phyloP scores from a whole-genome alignment of 2,329 filamentous ascomycete species.

The Penicillium sp. region DNA sequence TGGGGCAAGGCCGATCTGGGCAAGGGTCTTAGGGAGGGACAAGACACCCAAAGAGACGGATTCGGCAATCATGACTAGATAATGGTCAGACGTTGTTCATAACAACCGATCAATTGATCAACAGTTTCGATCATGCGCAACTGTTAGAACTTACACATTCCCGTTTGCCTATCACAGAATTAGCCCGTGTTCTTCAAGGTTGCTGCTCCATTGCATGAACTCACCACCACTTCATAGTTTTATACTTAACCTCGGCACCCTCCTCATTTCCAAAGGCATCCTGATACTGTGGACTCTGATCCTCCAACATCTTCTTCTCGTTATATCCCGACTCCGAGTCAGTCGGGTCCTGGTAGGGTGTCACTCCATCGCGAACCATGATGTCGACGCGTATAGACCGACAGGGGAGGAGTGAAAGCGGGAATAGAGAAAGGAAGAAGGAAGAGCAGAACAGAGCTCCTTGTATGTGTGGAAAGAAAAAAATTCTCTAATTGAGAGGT shows the following conservation, averaged over 20 bases:
- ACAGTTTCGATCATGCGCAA: background rate
- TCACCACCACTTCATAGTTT: constrained; percentile 25
- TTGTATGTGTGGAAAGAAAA: constrained; percentile 11
- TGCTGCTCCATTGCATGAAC: background rate
- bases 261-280: constrained; percentile 20
- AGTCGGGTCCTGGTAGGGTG: constrained; percentile 8
- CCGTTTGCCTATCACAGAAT: constrained; percentile 15
- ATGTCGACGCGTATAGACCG: constrained; percentile 4
- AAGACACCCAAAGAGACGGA: constrained; percentile 21
- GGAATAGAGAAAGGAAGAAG: background rate
- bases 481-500: constrained; percentile 12
- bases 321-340: constrained; percentile 18
- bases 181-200: background rate
- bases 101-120: background rate
- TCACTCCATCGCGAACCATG: constrained; percentile 16
- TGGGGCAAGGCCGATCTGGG: constrained; percentile 17
- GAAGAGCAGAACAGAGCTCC: background rate
- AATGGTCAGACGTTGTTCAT: background rate
- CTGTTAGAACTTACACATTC: constrained; percentile 18
- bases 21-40: constrained; percentile 18
- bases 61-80: constrained; percentile 22
- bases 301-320: constrained; percentile 13
- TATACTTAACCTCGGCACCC: constrained; percentile 21
- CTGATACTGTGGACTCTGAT: constrained; percentile 7
- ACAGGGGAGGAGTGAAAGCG: background rate